These are phyloP conservation scores for Fusarium sp. DNA, from an alignment of 2,329 filamentous ascomycete genomes.

Conservation along the genomic window DNA sequence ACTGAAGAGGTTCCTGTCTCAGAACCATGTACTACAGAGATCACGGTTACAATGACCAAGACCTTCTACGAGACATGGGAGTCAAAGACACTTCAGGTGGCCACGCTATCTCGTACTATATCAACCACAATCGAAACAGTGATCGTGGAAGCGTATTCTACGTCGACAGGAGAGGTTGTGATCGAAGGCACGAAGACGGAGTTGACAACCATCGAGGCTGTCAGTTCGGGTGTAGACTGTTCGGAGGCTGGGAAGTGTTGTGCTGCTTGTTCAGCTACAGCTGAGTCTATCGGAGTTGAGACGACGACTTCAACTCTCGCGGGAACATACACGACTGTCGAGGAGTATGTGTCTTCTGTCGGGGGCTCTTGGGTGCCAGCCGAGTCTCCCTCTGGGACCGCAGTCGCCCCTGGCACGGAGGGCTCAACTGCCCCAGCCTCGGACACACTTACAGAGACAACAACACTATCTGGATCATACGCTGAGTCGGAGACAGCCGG, in stretches of 20 bases:
- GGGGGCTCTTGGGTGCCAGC: slow-evolving; percentile 16
- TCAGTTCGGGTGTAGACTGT: slow-evolving; percentile 31
- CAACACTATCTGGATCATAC: not conserved
- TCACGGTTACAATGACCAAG: slow-evolving; percentile 40
- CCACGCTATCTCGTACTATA: slow-evolving; percentile 29
- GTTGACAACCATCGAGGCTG: slow-evolving; percentile 29
- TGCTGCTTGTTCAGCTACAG: slow-evolving; percentile 16
- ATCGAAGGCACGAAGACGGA: slow-evolving; percentile 31
- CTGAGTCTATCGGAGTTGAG: not conserved
- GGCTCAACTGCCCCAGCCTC: not conserved
- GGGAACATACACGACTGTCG: slow-evolving; percentile 12
- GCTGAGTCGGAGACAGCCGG: slow-evolving; percentile 12
- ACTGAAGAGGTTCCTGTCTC: slow-evolving; percentile 9
- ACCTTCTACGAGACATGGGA: slow-evolving; percentile 38
- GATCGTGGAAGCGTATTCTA: slow-evolving; percentile 40
- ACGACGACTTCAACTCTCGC: not conserved
- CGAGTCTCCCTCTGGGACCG: not conserved
- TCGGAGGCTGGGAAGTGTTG: slow-evolving; percentile 27
- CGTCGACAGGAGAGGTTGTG: slow-evolving; percentile 33
- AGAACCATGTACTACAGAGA: slow-evolving; percentile 35
- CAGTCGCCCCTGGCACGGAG: not conserved
- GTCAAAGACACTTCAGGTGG: slow-evolving; percentile 25
- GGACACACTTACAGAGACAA: not conserved
- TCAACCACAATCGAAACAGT: slow-evolving; percentile 35
- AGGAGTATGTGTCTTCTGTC: slow-evolving; percentile 21